Percentiles rank a stretch among this genome's conserved stretches.
Evolutionary conservation across 1,284 basidiomycete genomes (phyloP).

Genomic region (Marasmius sp.): DNA sequence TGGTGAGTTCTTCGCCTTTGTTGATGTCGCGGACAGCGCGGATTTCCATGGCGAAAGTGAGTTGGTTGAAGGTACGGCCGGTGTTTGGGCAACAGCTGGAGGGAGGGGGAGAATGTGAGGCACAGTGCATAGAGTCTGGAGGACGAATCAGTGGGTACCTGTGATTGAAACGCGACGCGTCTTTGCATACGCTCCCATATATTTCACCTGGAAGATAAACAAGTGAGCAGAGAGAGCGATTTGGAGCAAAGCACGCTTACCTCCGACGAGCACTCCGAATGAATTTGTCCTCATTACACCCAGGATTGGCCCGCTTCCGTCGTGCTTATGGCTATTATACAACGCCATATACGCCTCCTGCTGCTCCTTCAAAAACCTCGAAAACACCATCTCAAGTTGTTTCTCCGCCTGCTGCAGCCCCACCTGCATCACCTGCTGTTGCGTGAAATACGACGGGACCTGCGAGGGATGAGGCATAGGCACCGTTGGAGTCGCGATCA

Average conservation of each 20-base stretch:
- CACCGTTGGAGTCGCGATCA: not conserved
- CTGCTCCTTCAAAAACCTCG: not conserved
- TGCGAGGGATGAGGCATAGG: not conserved
- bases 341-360: conserved; percentile 6
- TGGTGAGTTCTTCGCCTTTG: conserved; percentile 7
- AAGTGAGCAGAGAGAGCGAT: not conserved
- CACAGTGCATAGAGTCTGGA: not conserved
- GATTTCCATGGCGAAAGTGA: conserved; percentile 7
- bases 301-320: conserved; percentile 5
- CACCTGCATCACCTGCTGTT: not conserved
- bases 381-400: not conserved
- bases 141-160: conserved; percentile 5
- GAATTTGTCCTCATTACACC: conserved; percentile 7
- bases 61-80: not conserved
- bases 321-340: conserved; percentile 7
- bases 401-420: conserved; percentile 1
- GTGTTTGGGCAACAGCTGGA: conserved; percentile 7
- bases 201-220: not conserved
- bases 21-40: conserved; percentile 4
- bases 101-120: not conserved
- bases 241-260: not conserved
- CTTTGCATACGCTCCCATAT: conserved; percentile 4
- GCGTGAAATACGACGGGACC: not conserved
- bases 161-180: conserved; percentile 18
- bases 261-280: not conserved